phyloP scores from a whole-genome alignment of 129 eudicot species.

The Flaveria robusta region DNA sequence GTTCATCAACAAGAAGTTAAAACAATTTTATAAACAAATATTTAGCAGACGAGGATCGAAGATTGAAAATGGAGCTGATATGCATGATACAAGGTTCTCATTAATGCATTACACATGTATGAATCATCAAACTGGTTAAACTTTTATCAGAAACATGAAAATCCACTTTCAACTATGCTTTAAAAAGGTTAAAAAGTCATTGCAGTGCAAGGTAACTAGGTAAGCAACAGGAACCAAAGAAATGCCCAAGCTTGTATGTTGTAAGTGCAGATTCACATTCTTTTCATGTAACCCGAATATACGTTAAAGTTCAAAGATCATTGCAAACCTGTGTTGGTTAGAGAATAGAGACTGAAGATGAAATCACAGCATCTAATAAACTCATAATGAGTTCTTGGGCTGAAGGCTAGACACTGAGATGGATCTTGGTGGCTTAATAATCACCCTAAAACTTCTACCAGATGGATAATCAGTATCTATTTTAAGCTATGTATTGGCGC shows the following conservation, averaged over 20 bases:
- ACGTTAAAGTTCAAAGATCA: not conserved
- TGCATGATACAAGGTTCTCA: constrained; percentile 9
- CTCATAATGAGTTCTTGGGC: not conserved
- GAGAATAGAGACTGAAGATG: not conserved
- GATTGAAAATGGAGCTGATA: constrained; percentile 11
- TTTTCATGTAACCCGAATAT: constrained; percentile 1
- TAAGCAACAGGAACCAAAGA: constrained; percentile 1
- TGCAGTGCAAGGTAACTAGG: constrained; percentile 3
- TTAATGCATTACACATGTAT: constrained; percentile 16
- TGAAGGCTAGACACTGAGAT: not conserved
- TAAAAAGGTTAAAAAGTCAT: not conserved
- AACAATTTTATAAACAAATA: not conserved
- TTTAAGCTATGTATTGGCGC: too few species aligned
- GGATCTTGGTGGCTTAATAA: constrained; percentile 2
- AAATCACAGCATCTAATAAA: not conserved
- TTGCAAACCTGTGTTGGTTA: not conserved
- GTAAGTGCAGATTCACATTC: not conserved
- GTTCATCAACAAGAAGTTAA: constrained; percentile 21
- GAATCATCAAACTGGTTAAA: constrained; percentile 4
- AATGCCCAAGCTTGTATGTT: constrained; percentile 2
- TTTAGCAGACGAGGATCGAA: constrained; percentile 4
- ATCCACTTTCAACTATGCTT: constrained; percentile 15
- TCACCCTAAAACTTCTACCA: constrained; percentile 16
- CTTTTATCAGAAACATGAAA: not conserved
- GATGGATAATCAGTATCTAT: not conserved